Evolutionary conservation across 2,329 filamentous ascomycete genomes (phyloP).

Genomic region (Neofusicoccum ribis): DNA sequence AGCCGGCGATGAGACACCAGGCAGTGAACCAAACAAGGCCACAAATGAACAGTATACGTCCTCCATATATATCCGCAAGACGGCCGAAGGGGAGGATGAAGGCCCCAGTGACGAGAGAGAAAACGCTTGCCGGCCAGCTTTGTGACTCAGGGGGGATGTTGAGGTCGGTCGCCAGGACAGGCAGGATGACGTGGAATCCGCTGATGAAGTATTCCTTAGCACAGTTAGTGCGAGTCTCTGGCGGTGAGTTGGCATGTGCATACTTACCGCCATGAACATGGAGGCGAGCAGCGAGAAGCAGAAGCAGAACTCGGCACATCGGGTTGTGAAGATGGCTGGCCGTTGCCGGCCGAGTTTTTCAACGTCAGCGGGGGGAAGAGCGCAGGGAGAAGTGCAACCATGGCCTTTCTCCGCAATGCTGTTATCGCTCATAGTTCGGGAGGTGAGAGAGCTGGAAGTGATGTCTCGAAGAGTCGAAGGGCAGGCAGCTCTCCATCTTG

Average conservation of each 20-base stretch:
- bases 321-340: conserved; percentile 56
- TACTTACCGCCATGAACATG: conserved; percentile 57
- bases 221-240: not conserved
- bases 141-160: conserved; percentile 64
- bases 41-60: conserved; percentile 63
- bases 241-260: not conserved
- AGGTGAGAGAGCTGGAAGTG: too few relatives aligned
- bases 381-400: not conserved
- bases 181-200: conserved; percentile 70
- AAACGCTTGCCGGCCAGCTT: conserved; percentile 45
- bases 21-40: conserved; percentile 64
- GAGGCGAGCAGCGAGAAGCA: conserved; percentile 63
- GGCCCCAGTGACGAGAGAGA: conserved; percentile 38
- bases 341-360: conserved; percentile 64
- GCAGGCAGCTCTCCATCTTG: too few relatives aligned
- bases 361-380: conserved; percentile 39
- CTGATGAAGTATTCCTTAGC: conserved; percentile 70
- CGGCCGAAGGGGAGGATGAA: conserved; percentile 52
- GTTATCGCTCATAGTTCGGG: not conserved
- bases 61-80: conserved; percentile 62
- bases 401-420: not conserved
- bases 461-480: too few relatives aligned
- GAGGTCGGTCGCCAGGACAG: conserved; percentile 62
- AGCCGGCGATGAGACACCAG: conserved; percentile 70
- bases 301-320: conserved; percentile 62